These are phyloP conservation scores for Aspergillus oerlinghausenensis DNA, from an alignment of 2,329 filamentous ascomycete genomes.

Conservation along the genomic window DNA sequence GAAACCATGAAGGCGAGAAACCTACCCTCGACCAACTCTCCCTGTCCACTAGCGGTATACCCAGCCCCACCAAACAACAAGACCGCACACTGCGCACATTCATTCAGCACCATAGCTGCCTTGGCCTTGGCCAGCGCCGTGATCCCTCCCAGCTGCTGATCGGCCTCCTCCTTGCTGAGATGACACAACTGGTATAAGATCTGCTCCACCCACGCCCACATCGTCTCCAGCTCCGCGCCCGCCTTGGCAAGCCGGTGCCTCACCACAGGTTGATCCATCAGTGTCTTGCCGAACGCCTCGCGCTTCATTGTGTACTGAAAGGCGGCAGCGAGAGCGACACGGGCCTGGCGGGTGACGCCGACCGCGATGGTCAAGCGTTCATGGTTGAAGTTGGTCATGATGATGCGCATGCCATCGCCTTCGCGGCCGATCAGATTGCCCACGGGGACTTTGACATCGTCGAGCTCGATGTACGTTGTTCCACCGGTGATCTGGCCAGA, in stretches of 20 bases:
- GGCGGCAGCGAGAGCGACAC: slow-evolving; percentile 56
- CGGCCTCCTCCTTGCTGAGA: slow-evolving; percentile 46
- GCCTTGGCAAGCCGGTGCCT: slow-evolving; percentile 67
- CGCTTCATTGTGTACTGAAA: slow-evolving; percentile 62
- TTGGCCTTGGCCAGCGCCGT: slow-evolving; percentile 71
- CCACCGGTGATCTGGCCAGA: slow-evolving; percentile 61
- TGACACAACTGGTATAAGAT: slow-evolving; percentile 65
- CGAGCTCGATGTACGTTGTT: slow-evolving; percentile 71
- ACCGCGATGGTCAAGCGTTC: slow-evolving; percentile 66
- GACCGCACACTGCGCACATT: slow-evolving; percentile 65
- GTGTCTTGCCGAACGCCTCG: slow-evolving; percentile 62
- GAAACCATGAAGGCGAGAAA: slow-evolving; percentile 20
- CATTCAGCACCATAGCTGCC: slow-evolving; percentile 65
- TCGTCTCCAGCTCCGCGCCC: slow-evolving; percentile 63
- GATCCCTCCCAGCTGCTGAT: slow-evolving; percentile 60
- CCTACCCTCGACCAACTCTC: slow-evolving; percentile 66
- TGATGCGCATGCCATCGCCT: slow-evolving; percentile 67
- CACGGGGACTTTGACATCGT: slow-evolving; percentile 67
- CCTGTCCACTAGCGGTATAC: slow-evolving; percentile 64
- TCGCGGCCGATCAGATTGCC: slow-evolving; percentile 67
- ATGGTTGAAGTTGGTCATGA: slow-evolving; percentile 79
- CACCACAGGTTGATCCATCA: slow-evolving; percentile 72
- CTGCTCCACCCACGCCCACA: slow-evolving; percentile 69
- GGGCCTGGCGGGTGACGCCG: slow-evolving; percentile 57
- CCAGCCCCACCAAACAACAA: slow-evolving; percentile 71